These are phyloP conservation scores for Piper longum DNA, from an alignment of 164 flowering plant species.

Conservation along the genomic window DNA sequence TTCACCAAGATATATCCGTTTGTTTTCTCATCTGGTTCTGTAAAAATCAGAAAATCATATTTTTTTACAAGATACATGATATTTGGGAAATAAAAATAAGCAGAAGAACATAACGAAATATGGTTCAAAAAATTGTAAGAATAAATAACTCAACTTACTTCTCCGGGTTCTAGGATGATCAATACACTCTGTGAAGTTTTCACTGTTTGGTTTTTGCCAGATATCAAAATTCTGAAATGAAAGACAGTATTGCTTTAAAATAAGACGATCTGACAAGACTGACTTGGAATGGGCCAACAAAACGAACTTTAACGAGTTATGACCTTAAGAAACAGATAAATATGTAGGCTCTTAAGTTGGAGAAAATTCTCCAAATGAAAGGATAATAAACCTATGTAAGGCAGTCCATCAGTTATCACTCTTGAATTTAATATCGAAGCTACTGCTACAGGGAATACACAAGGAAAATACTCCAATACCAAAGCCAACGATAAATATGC, in stretches of 20 bases:
- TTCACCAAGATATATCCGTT: slow-evolving; percentile 81
- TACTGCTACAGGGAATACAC: too few species aligned
- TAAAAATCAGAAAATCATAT: slow-evolving; percentile 8
- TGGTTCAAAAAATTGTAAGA: neutral
- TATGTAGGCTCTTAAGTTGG: slow-evolving; percentile 38
- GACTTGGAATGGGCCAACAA: neutral
- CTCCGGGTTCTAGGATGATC: slow-evolving; percentile 35
- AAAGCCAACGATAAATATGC: too few species aligned
- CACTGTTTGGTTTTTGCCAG: slow-evolving; percentile 76
- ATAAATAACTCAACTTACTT: slow-evolving; percentile 32
- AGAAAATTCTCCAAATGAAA: slow-evolving; percentile 3
- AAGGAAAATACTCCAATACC: too few species aligned
- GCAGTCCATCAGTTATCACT: too few species aligned
- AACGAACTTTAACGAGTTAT: neutral
- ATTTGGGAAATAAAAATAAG: neutral
- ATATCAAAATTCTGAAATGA: slow-evolving; percentile 52
- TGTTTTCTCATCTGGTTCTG: slow-evolving; percentile 60
- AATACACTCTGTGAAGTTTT: slow-evolving; percentile 68
- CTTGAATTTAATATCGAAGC: neutral
- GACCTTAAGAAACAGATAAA: neutral
- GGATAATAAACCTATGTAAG: neutral
- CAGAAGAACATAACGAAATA: neutral
- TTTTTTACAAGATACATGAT: neutral
- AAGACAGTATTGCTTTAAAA: neutral
- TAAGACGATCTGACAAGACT: neutral